Percentiles rank a stretch among this genome's conserved stretches.
Conservation (phyloP, 495 filamentous ascomycete genomes). For the Xylaria cubensis region DNA sequence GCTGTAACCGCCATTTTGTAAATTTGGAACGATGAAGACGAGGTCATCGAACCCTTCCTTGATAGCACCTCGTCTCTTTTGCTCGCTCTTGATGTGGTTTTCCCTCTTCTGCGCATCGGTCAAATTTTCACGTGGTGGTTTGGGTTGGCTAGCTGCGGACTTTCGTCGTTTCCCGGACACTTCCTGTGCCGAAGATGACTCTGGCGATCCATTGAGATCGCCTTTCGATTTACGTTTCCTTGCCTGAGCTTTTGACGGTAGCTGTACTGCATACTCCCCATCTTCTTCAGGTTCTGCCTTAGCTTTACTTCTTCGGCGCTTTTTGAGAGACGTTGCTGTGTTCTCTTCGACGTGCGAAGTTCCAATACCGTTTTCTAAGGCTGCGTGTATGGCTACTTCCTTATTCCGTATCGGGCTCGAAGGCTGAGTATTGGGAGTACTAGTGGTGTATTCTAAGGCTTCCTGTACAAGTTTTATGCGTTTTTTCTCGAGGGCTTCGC, state of each 20-base stretch:
- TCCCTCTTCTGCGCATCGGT: conserved; percentile 83
- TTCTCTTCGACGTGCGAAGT: conserved; percentile 47
- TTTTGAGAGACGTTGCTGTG: conserved; percentile 48
- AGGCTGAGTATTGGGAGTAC: conserved; percentile 63
- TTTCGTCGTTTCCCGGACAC: conserved; percentile 37
- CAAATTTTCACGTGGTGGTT: conserved; percentile 73
- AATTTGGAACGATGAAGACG: conserved; percentile 70
- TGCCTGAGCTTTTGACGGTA: conserved; percentile 28
- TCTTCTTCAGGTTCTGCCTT: conserved; percentile 39
- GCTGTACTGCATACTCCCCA: conserved; percentile 26
- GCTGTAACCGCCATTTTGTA: conserved; percentile 73
- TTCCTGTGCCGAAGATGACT: conserved; percentile 38
- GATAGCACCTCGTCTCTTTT: conserved; percentile 82
- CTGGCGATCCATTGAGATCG: conserved; percentile 35
- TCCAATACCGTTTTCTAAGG: conserved; percentile 29
- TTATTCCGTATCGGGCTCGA: conserved; percentile 58
- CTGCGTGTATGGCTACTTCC: conserved; percentile 41
- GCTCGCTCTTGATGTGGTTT: conserved; percentile 89
- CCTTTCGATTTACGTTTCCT: conserved; percentile 48
- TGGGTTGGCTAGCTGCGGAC: conserved; percentile 41
- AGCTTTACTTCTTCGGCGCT: conserved; percentile 57
- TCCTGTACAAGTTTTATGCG: conserved; percentile 58
- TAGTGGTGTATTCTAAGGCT: conserved; percentile 58
- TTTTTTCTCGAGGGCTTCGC: conserved; percentile 59
- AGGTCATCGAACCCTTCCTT: conserved; percentile 79